Percentiles rank a stretch among this genome's conserved stretches.
phyloP scores from a whole-genome alignment of 495 filamentous ascomycete species.

The Xylaria nigripes region DNA sequence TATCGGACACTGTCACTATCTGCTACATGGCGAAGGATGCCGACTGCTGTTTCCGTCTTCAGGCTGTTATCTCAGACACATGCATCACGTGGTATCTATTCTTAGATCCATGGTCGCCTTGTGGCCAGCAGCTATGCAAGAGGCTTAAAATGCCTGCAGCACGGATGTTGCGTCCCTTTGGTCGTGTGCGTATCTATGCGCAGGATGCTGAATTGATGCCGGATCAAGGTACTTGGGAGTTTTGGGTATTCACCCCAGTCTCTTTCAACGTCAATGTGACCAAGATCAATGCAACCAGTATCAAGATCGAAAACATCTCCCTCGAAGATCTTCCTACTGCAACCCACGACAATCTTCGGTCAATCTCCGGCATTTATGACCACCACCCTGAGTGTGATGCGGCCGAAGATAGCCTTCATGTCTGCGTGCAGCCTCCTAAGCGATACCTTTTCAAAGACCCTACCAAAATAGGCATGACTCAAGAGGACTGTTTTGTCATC shows the following conservation, averaged over 20 bases:
- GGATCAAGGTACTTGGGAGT: neutral
- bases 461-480: constrained; percentile 33
- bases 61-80: constrained; percentile 22
- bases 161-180: constrained; percentile 14
- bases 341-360: neutral
- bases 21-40: constrained; percentile 20
- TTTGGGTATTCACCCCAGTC: constrained; percentile 2
- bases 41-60: constrained; percentile 22
- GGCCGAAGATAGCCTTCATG: constrained; percentile 50
- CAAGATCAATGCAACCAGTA: neutral
- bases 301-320: neutral
- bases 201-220: neutral
- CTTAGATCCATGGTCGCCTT: constrained; percentile 18
- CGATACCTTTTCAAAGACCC: constrained; percentile 64
- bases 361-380: constrained; percentile 48
- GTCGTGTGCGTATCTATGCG: neutral
- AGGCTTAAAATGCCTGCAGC: neutral
- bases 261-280: neutral
- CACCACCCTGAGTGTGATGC: constrained; percentile 59
- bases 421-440: constrained; percentile 22
- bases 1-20: constrained; percentile 29
- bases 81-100: constrained; percentile 26
- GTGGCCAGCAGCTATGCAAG: neutral
- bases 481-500: constrained; percentile 59
- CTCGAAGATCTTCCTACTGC: neutral